phyloP scores from a whole-genome alignment of 2,329 filamentous ascomycete genomes.

The Aspergillus tamarii region DNA sequence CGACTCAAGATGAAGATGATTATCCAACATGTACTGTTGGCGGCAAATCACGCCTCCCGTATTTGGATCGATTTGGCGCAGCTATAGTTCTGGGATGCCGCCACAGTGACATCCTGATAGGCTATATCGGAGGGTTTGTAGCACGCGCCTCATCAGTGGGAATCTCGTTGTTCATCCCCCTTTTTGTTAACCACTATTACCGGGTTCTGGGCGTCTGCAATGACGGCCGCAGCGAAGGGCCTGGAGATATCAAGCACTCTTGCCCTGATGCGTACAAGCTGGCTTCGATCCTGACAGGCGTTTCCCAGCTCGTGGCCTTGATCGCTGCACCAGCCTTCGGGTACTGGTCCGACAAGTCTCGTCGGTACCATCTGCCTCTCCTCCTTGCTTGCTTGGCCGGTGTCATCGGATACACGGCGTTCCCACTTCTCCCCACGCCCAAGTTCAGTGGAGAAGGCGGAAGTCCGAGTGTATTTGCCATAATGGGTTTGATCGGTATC shows the following conservation, averaged over 20 bases:
- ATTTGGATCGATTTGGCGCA: slow-evolving; percentile 61
- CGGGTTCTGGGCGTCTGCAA: slow-evolving; percentile 78
- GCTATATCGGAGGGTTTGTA: slow-evolving; percentile 92
- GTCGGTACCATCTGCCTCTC: slow-evolving; percentile 72
- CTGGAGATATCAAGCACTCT: slow-evolving; percentile 74
- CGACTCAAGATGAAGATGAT: slow-evolving; percentile 5
- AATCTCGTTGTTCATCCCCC: slow-evolving; percentile 90
- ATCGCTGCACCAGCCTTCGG: slow-evolving; percentile 86
- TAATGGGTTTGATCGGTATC: slow-evolving; percentile 80
- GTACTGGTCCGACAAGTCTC: slow-evolving; percentile 72
- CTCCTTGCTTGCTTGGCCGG: slow-evolving; percentile 72
- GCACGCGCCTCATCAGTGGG: slow-evolving; percentile 92
- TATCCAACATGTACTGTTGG: slow-evolving; percentile 5
- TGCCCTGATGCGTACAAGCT: slow-evolving; percentile 87
- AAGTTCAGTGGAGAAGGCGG: slow-evolving; percentile 73
- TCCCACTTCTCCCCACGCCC: slow-evolving; percentile 76
- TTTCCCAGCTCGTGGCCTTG: slow-evolving; percentile 83
- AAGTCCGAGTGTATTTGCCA: slow-evolving; percentile 69
- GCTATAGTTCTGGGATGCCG: slow-evolving; percentile 72
- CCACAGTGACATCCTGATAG: slow-evolving; percentile 78
- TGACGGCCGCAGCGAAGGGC: slow-evolving; percentile 36
- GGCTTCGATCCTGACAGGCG: slow-evolving; percentile 82
- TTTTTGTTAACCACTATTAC: slow-evolving; percentile 91
- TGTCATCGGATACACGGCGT: slow-evolving; percentile 74
- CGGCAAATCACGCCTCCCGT: slow-evolving; percentile 25